Evolutionary conservation across 345 rosid species (phyloP).

Genomic region (Cardamine chenopodiifolia): DNA sequence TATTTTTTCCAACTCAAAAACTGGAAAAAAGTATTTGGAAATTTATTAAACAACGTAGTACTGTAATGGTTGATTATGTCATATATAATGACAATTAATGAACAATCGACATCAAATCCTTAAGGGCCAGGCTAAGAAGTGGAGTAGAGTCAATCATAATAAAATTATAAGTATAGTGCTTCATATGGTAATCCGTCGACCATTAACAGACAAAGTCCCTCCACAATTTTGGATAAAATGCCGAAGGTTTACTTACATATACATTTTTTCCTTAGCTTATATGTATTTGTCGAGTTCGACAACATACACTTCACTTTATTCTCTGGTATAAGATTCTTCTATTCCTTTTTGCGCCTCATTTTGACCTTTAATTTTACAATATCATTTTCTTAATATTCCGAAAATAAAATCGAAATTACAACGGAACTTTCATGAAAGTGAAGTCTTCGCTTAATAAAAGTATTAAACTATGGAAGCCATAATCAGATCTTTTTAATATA

Average conservation of each 20-base stretch:
- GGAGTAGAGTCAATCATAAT: slow-evolving; percentile 37
- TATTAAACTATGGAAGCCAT: neutral
- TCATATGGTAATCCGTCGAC: slow-evolving; percentile 29
- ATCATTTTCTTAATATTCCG: neutral
- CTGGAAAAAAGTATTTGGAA: neutral
- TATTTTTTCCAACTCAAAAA: neutral
- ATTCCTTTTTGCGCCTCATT: slow-evolving; percentile 2
- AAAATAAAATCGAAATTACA: neutral
- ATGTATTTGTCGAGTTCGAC: neutral
- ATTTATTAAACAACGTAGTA: slow-evolving; percentile 3
- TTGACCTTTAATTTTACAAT: slow-evolving; percentile 12
- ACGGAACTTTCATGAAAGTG: neutral
- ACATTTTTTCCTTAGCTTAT: neutral
- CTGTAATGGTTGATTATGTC: slow-evolving; percentile 33
- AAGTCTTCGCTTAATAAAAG: neutral
- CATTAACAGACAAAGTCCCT: slow-evolving; percentile 26
- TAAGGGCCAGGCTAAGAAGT: slow-evolving; percentile 3
- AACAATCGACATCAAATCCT: slow-evolving; percentile 30
- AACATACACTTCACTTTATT: neutral
- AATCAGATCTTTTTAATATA: no score
- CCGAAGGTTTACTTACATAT: neutral
- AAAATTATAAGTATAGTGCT: slow-evolving; percentile 7
- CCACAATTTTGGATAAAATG: slow-evolving; percentile 29
- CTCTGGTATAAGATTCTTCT: neutral
- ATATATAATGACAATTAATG: slow-evolving; percentile 12